phyloP scores from a whole-genome alignment of 164 flowering plant genomes.

The Brasenia schreberi region DNA sequence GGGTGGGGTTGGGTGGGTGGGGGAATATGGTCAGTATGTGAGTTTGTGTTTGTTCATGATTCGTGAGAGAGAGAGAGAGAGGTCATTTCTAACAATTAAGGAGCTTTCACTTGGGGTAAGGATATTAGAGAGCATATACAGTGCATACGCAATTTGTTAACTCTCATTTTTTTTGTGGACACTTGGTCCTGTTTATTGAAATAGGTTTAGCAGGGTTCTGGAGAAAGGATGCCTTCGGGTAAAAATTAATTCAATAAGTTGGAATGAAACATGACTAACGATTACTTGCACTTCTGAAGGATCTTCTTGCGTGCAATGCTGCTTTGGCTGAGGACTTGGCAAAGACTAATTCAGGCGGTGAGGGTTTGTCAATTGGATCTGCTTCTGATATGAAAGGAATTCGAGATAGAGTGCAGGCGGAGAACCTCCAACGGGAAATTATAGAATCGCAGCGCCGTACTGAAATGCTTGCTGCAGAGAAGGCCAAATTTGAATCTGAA shows the following conservation, averaged over 20 bases:
- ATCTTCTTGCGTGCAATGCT: conserved; percentile 81
- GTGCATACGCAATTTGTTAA: too few relatives aligned
- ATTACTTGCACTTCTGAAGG: conserved; percentile 19
- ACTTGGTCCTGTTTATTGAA: too few relatives aligned
- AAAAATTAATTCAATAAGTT: too few relatives aligned
- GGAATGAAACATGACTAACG: background rate
- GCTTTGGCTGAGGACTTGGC: conserved; percentile 76
- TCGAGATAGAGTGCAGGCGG: conserved; percentile 56
- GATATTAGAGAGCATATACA: too few relatives aligned
- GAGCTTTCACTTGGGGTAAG: too few relatives aligned
- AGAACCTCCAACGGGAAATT: conserved; percentile 61
- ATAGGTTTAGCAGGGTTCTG: too few relatives aligned
- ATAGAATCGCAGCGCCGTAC: conserved; percentile 55
- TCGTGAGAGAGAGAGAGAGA: too few relatives aligned
- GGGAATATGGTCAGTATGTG: too few relatives aligned
- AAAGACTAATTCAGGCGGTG: conserved; percentile 36
- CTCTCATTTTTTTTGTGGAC: too few relatives aligned
- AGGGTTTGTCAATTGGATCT: conserved; percentile 29
- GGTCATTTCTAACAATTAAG: too few relatives aligned
- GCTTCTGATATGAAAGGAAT: conserved; percentile 15
- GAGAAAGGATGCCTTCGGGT: background rate
- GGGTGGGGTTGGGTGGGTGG: too few relatives aligned
- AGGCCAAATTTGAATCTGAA: conserved; percentile 53
- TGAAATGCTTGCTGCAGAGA: conserved; percentile 62
- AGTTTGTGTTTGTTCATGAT: too few relatives aligned